Conservation (phyloP, 805 yeast species). For the Lipomyces orientalis region DNA sequence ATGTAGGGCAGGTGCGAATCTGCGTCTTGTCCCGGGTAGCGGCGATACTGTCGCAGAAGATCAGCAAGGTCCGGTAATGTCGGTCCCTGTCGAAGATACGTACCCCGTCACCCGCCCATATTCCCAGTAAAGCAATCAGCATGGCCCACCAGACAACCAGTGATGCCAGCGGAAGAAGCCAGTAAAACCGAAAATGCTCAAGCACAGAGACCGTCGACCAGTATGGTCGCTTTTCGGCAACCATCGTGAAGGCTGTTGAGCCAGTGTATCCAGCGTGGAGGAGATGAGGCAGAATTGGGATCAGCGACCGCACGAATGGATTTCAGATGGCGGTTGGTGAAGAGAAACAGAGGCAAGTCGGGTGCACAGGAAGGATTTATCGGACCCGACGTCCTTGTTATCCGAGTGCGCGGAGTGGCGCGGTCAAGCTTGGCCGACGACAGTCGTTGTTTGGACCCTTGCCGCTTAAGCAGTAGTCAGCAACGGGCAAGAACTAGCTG, state of each 20-base stretch:
- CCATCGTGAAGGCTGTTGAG: neutral
- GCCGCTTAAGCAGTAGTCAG: neutral
- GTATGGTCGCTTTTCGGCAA: neutral
- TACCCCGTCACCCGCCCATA: conserved; percentile 80
- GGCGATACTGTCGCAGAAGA: conserved; percentile 12
- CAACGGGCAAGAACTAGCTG: neutral
- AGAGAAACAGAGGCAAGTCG: neutral
- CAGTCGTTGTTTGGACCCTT: neutral
- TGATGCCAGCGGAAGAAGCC: conserved; percentile 67
- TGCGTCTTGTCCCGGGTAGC: conserved; percentile 41
- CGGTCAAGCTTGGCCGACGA: neutral
- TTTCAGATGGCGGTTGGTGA: neutral
- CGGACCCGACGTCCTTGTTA: neutral
- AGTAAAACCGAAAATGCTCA: conserved; percentile 39
- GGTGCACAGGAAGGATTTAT: neutral
- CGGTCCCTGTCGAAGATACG: conserved; percentile 2
- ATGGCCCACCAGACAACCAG: conserved; percentile 86
- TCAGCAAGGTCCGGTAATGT: neutral
- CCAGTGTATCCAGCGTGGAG: no score
- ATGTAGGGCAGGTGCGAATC: conserved; percentile 64
- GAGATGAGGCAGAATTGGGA: no score
- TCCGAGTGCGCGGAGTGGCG: neutral
- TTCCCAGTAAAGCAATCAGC: conserved; percentile 76
- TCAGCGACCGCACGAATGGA: neutral
- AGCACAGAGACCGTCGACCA: neutral